Base-by-base conservation (phyloP, 1,284 basidiomycete species). In the Cutaneotrichosporon cavernicola region DNA sequence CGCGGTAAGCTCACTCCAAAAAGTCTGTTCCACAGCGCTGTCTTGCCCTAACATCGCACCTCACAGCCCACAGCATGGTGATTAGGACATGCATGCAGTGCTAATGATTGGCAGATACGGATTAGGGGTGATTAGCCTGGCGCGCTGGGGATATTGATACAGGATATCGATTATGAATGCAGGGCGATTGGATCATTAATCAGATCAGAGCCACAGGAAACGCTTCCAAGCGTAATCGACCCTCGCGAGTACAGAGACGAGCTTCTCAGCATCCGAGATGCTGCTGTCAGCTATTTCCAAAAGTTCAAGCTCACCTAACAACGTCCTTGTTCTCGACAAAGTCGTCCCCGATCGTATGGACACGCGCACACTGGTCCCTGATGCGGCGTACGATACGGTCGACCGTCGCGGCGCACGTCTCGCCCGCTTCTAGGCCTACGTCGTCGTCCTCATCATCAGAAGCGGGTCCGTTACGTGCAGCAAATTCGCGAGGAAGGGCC, bases 161-260 rank as follows among this genome's bases (percentile, higher is more conserved):
- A 2, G 5, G 43, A 46, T 46, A n/a, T 8, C 11, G 8, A 46
- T n/a, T 46, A 46, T 16, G 16, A 18, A 40, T 40, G 26, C 26
- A 26, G 26, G 26, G 26, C 10, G 38, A 40, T 40, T 18, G 2
- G n/a, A n/a, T n/a, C 5, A 18, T 16, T 7, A 18, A n/a, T 21
- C 14, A 53, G 21, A 1, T 26, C 65, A 79, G 57, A 94, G 80
- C 92, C 92, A 95, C 66, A 94, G 80, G 73, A 94, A 82, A 68
- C 91, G 83, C 83, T 94, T 95, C 65, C 94, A 84, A 1, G 90
- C 90, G 76, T 94, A 92, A 76, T 95, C 92, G 86, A 94, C 89
- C 81, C 92, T 91, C 10, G 91, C 87, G 75, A 91, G 89, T 68
- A 94, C 82, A 64, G 87, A 90, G 3, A 91, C 94, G 81, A 88